Conservation (phyloP, 2,329 filamentous ascomycete species). For the Alternaria viburni region DNA sequence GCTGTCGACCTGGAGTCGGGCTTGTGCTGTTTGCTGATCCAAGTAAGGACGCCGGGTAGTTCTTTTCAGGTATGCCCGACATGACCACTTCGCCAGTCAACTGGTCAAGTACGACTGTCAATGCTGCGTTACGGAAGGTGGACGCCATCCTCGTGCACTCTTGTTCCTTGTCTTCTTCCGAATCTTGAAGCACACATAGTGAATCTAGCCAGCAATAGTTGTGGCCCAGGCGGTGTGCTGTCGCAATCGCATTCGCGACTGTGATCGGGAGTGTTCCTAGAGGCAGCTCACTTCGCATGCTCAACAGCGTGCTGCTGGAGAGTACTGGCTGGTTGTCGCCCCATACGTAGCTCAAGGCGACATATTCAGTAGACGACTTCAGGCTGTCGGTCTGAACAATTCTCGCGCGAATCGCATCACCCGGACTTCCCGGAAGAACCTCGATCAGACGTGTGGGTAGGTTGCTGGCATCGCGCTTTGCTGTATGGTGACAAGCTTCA, state of each 20-base stretch:
- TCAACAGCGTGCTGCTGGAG: constrained; percentile 19
- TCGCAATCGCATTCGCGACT: constrained; percentile 37
- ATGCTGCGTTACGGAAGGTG: constrained; percentile 42
- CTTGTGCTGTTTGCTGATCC: not conserved
- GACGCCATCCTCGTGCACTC: constrained; percentile 42
- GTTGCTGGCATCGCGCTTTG: not conserved
- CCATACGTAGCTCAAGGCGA: constrained; percentile 41
- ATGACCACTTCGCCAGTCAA: not conserved
- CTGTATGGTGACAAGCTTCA: constrained; percentile 28
- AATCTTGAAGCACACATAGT: constrained; percentile 45
- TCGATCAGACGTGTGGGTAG: constrained; percentile 45
- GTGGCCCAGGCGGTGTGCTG: constrained; percentile 34
- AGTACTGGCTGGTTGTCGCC: constrained; percentile 25
- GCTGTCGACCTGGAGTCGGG: constrained; percentile 2
- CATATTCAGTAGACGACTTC: constrained; percentile 24
- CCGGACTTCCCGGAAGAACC: constrained; percentile 24
- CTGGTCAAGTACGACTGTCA: constrained; percentile 41
- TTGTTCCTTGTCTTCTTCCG: constrained; percentile 33
- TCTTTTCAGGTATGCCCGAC: not conserved
- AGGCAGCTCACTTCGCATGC: constrained; percentile 22
- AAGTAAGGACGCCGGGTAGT: not conserved
- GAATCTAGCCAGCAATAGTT: constrained; percentile 45
- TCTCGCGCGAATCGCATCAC: constrained; percentile 18
- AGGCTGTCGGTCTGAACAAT: constrained; percentile 33
- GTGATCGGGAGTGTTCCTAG: constrained; percentile 25